A percentile compares a stretch with the other conserved stretches of the same genome.
These are phyloP conservation scores for Elasticomyces elasticus DNA, from an alignment of 495 filamentous ascomycete genomes.

Conservation along the genomic window DNA sequence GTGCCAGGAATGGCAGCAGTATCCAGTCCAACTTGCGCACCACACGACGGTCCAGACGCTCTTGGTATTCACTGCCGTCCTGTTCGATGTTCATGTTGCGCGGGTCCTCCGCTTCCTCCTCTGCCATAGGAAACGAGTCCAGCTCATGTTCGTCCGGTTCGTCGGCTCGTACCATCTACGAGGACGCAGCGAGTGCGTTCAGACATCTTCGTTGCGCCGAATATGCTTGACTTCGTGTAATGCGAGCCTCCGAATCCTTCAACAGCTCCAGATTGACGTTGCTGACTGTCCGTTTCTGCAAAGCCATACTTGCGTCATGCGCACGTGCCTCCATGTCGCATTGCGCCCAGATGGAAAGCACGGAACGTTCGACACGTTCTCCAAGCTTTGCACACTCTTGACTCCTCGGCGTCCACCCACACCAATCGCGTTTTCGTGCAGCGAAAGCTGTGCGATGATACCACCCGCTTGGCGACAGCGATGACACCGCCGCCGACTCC, in stretches of 20 bases:
- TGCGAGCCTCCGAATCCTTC: too few species aligned
- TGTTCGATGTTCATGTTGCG: background rate
- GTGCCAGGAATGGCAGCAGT: slow-evolving; percentile 42
- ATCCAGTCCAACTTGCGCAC: slow-evolving; percentile 37
- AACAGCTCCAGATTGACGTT: too few species aligned
- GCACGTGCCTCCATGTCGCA: too few species aligned
- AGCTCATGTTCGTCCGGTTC: slow-evolving; percentile 1
- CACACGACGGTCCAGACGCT: slow-evolving; percentile 14
- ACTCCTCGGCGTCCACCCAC: background rate
- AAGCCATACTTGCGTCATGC: background rate
- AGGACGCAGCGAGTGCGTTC: background rate
- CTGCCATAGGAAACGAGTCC: background rate
- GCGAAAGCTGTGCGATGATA: too few species aligned
- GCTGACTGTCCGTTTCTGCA: too few species aligned
- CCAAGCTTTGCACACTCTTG: too few species aligned
- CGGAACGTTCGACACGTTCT: too few species aligned
- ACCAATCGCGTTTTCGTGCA: background rate
- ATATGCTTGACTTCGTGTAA: background rate
- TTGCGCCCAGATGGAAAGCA: too few species aligned
- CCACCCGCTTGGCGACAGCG: background rate
- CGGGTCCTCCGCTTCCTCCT: background rate
- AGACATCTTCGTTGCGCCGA: background rate
- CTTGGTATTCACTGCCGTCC: background rate
- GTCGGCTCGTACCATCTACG: background rate
- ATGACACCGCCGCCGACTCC: background rate